Conservation (phyloP, 441 rosid genomes). For the Adansonia madagascariensis region DNA sequence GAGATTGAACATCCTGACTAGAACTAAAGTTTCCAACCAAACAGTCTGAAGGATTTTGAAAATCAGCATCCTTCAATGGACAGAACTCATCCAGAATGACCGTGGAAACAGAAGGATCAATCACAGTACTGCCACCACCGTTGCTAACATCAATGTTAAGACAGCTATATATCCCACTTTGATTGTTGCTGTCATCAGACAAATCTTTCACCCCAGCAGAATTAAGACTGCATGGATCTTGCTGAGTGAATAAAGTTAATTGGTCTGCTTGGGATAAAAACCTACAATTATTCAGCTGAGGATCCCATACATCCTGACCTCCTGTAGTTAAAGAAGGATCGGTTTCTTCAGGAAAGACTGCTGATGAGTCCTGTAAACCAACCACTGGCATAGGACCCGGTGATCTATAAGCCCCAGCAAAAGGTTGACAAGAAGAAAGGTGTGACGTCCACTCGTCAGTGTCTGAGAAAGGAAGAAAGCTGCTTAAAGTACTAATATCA, state of each 20-base stretch:
- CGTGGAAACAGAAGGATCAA: conserved; percentile 79
- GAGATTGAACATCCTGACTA: conserved; percentile 95
- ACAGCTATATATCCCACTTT: conserved; percentile 67
- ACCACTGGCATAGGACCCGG: conserved; percentile 44
- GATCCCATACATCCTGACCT: conserved; percentile 82
- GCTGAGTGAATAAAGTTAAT: conserved; percentile 59
- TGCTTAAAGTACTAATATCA: conserved; percentile 45
- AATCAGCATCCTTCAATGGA: conserved; percentile 66
- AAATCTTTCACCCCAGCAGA: conserved; percentile 52
- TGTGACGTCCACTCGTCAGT: conserved; percentile 67
- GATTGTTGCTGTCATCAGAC: conserved; percentile 69
- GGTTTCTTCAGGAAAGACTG: conserved; percentile 50
- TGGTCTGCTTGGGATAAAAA: conserved; percentile 54
- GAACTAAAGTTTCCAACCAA: conserved; percentile 66
- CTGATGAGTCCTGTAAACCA: conserved; percentile 57
- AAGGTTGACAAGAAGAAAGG: conserved; percentile 50
- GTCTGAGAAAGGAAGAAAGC: conserved; percentile 56
- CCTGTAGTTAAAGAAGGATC: conserved; percentile 50
- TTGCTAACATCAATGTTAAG: conserved; percentile 61
- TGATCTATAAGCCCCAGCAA: conserved; percentile 52
- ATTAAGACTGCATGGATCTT: conserved; percentile 51
- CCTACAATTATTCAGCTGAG: conserved; percentile 55
- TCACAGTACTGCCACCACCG: conserved; percentile 54
- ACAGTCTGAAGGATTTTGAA: conserved; percentile 76
- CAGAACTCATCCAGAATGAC: conserved; percentile 77